Percentiles rank a stretch among this genome's conserved stretches.
phyloP scores from a whole-genome alignment of 83 land plant species.

The Diphasiastrum complanatum region DNA sequence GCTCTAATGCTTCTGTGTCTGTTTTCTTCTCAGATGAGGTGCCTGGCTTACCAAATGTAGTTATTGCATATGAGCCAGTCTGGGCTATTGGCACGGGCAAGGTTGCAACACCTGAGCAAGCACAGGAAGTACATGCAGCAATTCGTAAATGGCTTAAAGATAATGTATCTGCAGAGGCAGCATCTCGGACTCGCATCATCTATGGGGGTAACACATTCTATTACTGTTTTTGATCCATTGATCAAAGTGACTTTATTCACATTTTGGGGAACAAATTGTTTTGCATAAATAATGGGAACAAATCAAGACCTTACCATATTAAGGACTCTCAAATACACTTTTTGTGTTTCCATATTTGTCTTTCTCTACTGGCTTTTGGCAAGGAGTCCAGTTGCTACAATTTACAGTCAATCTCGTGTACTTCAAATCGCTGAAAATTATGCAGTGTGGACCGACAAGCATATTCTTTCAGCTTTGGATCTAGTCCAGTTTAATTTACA shows the following conservation, averaged over 20 bases:
- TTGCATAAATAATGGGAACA: too few relatives aligned
- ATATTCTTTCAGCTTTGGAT: too few relatives aligned
- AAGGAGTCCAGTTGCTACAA: too few relatives aligned
- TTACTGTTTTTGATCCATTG: not conserved
- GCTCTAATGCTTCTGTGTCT: conserved; percentile 6
- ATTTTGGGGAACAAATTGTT: not conserved
- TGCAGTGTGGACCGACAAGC: too few relatives aligned
- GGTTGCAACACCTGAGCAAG: conserved; percentile 88
- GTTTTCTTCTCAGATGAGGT: conserved; percentile 49
- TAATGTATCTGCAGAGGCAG: conserved; percentile 69
- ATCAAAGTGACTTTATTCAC: not conserved
- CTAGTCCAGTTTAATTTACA: too few relatives aligned
- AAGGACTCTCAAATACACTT: too few relatives aligned
- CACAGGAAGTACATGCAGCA: conserved; percentile 95
- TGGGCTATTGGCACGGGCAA: conserved; percentile 99
- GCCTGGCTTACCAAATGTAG: conserved; percentile 78
- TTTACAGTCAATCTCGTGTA: too few relatives aligned
- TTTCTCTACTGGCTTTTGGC: too few relatives aligned
- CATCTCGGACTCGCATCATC: conserved; percentile 77
- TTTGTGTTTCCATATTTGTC: not conserved
- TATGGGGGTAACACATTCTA: conserved; percentile 67
- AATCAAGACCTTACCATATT: too few relatives aligned
- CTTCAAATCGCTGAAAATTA: too few relatives aligned
- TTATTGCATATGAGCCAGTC: conserved; percentile 98
- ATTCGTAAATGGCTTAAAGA: conserved; percentile 86